These are phyloP conservation scores for Ceratobasidium papillatum DNA, from an alignment of 1,284 basidiomycete species.

Conservation along the genomic window DNA sequence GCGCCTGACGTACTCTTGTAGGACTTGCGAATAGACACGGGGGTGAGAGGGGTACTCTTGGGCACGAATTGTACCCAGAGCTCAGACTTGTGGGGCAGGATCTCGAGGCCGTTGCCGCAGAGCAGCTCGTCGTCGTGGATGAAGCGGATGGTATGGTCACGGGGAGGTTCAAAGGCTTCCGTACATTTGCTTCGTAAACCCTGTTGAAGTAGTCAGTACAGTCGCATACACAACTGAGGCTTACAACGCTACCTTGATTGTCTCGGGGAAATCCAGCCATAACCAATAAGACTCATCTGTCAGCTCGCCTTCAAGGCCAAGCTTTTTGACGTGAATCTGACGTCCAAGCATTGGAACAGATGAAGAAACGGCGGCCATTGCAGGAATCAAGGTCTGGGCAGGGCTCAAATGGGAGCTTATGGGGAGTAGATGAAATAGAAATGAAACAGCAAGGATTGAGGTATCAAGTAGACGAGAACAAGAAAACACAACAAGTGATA, in stretches of 20 bases:
- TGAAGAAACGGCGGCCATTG: slow-evolving; percentile 31
- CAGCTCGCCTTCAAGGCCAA: slow-evolving; percentile 26
- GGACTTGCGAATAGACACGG: slow-evolving; percentile 33
- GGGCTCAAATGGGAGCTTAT: neutral
- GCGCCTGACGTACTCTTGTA: slow-evolving; percentile 25
- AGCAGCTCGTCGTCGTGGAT: slow-evolving; percentile 29
- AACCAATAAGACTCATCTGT: slow-evolving; percentile 39
- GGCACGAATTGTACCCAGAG: slow-evolving; percentile 40
- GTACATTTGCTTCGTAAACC: slow-evolving; percentile 33
- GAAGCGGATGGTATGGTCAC: slow-evolving; percentile 23
- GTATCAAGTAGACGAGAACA: slow-evolving; percentile 23
- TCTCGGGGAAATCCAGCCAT: slow-evolving; percentile 33
- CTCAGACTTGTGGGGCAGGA: slow-evolving; percentile 32
- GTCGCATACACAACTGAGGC: neutral
- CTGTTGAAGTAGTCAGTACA: neutral
- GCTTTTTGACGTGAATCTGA: slow-evolving; percentile 36
- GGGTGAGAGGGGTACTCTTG: slow-evolving; percentile 30
- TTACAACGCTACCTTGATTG: slow-evolving; percentile 31
- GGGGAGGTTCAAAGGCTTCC: slow-evolving; percentile 34
- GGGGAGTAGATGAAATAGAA: slow-evolving; percentile 14
- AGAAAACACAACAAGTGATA: slow-evolving; percentile 17
- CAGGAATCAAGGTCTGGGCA: neutral
- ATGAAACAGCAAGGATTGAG: slow-evolving; percentile 22
- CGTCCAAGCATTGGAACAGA: slow-evolving; percentile 36
- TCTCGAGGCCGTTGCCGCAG: slow-evolving; percentile 26